Evolutionary conservation across 345 rosid genomes (phyloP), one percentile per base, ranked within the genome.

Genomic region (Rhodomyrtus tomentosa): DNA sequence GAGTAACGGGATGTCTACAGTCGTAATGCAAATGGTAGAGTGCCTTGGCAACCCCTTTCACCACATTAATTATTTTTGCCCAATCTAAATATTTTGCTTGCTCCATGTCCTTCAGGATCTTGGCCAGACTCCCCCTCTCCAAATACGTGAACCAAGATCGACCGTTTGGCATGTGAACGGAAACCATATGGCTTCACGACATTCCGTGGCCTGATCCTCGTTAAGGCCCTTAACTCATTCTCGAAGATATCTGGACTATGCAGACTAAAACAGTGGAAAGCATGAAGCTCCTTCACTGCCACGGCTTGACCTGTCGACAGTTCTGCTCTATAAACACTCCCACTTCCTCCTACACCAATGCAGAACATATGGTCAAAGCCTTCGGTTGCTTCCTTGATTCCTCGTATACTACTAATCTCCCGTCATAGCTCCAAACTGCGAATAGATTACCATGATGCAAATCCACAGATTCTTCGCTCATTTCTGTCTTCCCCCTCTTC

Each of bases 281-380:
- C 12, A 36, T 74, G 76, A 5, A 88, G 86, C 89, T 84, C 76
- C 81, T 88, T 88, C 45, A 88, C 89, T 0, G 89, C 88, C 51
- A 88, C 72, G 14, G 86, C 84, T 51, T 87, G 87, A 20, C 86
- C 89, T 10, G 84, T 82, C 5, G 84, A 62, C 51, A 87, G 84
- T 53, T 84, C 84, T 12, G 89, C 92, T 83, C 72, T 89, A 85
- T 87, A 91, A 12, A 91, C 90, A 49, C 80, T 91, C 50, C 89
- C 91, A 3, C 82, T 83, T 48, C 88, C 88, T 84, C 90, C 91
- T 3, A 27, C 84, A 6, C 91, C 90, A 45, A 89, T 88, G 85
- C 90, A 87, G 84, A 80, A 85, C 45, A 48, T 74, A 80, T 82
- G 50, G 40, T 86, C 80, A 59, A 91, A 88, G 10, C 85, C 55